phyloP scores from a whole-genome alignment of 768 basidiomycete species.

The Tulasnella sp. region DNA sequence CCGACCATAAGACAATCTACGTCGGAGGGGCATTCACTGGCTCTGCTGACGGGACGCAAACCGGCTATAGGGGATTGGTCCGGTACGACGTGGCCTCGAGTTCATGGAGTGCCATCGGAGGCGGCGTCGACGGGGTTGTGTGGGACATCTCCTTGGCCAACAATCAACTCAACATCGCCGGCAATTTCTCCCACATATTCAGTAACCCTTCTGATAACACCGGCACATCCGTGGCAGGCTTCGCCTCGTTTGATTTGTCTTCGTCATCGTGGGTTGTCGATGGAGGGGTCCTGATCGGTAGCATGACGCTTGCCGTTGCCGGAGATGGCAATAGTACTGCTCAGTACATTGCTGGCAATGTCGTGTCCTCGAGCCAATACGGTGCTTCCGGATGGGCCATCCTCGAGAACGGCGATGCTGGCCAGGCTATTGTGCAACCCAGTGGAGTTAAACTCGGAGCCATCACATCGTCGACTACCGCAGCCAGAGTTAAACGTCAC shows the following conservation, averaged over 20 bases:
- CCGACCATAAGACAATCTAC: slow-evolving; percentile 49
- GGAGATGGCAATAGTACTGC: slow-evolving; percentile 43
- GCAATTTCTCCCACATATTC: slow-evolving; percentile 59
- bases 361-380: slow-evolving; percentile 48
- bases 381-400: slow-evolving; percentile 76
- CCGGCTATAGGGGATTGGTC: slow-evolving; percentile 55
- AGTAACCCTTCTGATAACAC: slow-evolving; percentile 32
- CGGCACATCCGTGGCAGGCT: slow-evolving; percentile 44
- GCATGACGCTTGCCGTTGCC: slow-evolving; percentile 56
- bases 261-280: slow-evolving; percentile 59
- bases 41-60: slow-evolving; percentile 47
- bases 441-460: slow-evolving; percentile 46
- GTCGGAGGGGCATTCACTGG: slow-evolving; percentile 85
- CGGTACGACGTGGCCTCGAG: slow-evolving; percentile 59
- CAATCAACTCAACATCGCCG: slow-evolving; percentile 54
- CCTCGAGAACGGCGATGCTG: slow-evolving; percentile 55
- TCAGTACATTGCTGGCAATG: slow-evolving; percentile 64
- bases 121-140: slow-evolving; percentile 74
- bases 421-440: slow-evolving; percentile 51
- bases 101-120: slow-evolving; percentile 59
- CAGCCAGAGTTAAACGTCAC: slow-evolving; percentile 34
- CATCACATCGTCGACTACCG: slow-evolving; percentile 31
- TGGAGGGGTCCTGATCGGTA: slow-evolving; percentile 66
- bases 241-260: slow-evolving; percentile 65
- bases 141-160: slow-evolving; percentile 45